Conservation (phyloP, 768 basidiomycete genomes). For the Phanerochaete carnosa region DNA sequence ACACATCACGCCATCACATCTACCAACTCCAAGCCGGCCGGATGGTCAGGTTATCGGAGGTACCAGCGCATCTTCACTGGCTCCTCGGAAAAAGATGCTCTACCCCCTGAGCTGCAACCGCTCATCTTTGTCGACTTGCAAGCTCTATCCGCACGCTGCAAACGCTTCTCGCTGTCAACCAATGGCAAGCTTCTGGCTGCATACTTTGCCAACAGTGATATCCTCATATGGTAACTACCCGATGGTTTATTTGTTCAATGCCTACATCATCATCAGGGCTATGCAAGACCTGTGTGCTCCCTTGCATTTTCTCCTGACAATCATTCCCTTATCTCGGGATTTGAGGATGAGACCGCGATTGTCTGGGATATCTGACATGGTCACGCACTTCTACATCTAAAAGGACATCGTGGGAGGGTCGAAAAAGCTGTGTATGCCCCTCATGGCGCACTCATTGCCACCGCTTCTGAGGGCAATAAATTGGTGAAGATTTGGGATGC, state of each 20-base stretch:
- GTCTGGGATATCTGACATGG: too few relatives aligned
- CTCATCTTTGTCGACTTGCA: background rate
- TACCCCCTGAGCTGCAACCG: background rate
- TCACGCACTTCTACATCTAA: background rate
- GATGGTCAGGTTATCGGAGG: background rate
- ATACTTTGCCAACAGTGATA: slow-evolving; percentile 19
- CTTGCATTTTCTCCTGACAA: too few relatives aligned
- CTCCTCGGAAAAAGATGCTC: background rate
- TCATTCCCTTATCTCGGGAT: too few relatives aligned
- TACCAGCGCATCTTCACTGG: background rate
- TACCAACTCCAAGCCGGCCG: background rate
- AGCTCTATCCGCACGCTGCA: slow-evolving; percentile 1
- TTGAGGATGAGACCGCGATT: too few relatives aligned
- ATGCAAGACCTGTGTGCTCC: slow-evolving; percentile 12
- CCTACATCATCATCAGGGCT: background rate
- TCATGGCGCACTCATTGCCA: too few relatives aligned
- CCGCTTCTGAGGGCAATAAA: too few relatives aligned
- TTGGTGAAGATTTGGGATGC: too few relatives aligned
- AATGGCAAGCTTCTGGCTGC: slow-evolving; percentile 24
- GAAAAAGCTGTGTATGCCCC: too few relatives aligned
- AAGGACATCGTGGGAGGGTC: too few relatives aligned
- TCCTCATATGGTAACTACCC: slow-evolving; percentile 21
- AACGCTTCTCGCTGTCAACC: slow-evolving; percentile 14
- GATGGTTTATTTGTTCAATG: slow-evolving; percentile 4
- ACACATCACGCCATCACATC: too few relatives aligned